A percentile compares a stretch with the other conserved stretches of the same genome.
Conservation (phyloP, 1,284 basidiomycete genomes). For the Dichomitus squalens region DNA sequence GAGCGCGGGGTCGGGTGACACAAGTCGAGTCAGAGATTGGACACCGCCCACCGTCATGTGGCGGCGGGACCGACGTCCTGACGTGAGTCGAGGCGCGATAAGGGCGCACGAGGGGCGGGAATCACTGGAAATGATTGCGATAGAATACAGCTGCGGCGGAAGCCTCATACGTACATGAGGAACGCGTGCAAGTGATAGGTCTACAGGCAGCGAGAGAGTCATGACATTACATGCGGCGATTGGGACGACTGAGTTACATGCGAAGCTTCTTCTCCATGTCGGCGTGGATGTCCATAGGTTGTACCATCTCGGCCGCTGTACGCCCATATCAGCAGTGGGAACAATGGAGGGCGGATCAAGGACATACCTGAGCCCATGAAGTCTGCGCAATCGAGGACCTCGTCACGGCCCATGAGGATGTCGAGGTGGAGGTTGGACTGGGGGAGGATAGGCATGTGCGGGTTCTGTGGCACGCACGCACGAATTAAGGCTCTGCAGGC, state of each 20-base stretch:
- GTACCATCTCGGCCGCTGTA: slow-evolving; percentile 54
- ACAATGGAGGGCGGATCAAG: background rate
- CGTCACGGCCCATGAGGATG: slow-evolving; percentile 90
- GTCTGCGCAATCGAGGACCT: slow-evolving; percentile 58
- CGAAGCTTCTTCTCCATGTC: slow-evolving; percentile 75
- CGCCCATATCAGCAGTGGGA: background rate
- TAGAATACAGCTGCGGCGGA: slow-evolving; percentile 9
- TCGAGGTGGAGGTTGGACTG: slow-evolving; percentile 86
- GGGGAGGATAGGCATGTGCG: slow-evolving; percentile 63
- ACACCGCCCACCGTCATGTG: background rate
- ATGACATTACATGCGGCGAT: no score
- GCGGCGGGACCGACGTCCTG: background rate
- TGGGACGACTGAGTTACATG: slow-evolving; percentile 38
- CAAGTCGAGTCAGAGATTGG: slow-evolving; percentile 9
- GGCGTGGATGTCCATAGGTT: slow-evolving; percentile 62
- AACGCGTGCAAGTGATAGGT: no score
- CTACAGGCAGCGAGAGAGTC: no score
- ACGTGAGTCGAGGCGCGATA: background rate
- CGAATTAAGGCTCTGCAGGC: background rate
- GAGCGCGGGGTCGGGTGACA: slow-evolving; percentile 4
- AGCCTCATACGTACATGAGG: no score
- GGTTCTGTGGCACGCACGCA: slow-evolving; percentile 43
- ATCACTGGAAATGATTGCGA: background rate
- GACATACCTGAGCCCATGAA: slow-evolving; percentile 50
- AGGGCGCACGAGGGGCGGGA: background rate